phyloP scores from a whole-genome alignment of 305 asterid genomes.

The Fraxinus platypoda region DNA sequence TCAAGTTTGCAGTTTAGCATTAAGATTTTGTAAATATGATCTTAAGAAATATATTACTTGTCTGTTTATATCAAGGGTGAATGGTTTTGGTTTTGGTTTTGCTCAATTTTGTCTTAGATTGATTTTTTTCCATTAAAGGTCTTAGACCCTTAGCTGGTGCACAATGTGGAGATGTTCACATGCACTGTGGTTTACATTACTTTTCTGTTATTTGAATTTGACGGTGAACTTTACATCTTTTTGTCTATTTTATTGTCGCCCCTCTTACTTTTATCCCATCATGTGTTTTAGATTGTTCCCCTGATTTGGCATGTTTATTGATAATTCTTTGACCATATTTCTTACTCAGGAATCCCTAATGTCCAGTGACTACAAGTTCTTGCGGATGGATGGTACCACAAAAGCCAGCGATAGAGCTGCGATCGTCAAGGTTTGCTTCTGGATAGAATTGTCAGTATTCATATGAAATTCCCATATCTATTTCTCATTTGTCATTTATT shows the following conservation, averaged over 20 bases:
- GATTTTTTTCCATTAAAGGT: neutral
- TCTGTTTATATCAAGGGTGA: neutral
- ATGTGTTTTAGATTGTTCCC: conserved; percentile 5
- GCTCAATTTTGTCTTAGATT: neutral
- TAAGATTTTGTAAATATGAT: neutral
- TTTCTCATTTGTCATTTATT: conserved; percentile 8
- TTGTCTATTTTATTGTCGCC: neutral
- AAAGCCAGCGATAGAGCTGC: conserved; percentile 71
- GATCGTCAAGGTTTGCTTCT: conserved; percentile 56
- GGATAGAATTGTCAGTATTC: neutral
- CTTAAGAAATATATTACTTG: neutral
- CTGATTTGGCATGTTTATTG: conserved; percentile 20
- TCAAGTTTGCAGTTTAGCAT: neutral
- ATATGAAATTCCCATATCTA: conserved; percentile 6
- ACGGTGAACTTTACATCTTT: neutral
- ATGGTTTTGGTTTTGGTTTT: neutral
- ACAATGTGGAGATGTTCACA: neutral
- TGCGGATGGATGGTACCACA: conserved; percentile 91
- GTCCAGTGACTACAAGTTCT: conserved; percentile 56
- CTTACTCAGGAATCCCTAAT: conserved; percentile 58
- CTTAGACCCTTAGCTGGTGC: neutral
- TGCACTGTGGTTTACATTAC: neutral
- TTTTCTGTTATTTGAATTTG: neutral
- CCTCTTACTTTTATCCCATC: conserved; percentile 12
- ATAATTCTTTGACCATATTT: conserved; percentile 7